phyloP scores from a whole-genome alignment of 1,284 basidiomycete species.

The Austroboletus olivaceoglutinosus region DNA sequence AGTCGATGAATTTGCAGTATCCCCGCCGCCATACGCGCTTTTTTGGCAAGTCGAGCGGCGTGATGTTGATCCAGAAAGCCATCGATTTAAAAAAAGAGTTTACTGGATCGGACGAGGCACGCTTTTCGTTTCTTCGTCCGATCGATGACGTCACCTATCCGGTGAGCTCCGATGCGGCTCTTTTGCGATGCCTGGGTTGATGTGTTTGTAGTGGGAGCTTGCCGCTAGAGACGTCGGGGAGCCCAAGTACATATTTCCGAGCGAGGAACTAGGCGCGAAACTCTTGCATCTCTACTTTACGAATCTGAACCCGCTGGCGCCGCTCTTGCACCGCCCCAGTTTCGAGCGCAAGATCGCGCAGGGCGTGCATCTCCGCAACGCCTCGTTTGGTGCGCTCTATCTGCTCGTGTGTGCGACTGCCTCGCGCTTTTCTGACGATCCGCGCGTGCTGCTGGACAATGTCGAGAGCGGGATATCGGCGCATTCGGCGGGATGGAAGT shows the following conservation, averaged over 20 bases:
- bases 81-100: constrained; percentile 64
- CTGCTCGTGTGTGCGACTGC: constrained; percentile 77
- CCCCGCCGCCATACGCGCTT: constrained; percentile 47
- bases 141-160: constrained; percentile 36
- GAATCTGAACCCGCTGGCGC: constrained; percentile 58
- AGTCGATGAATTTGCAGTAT: constrained; percentile 22
- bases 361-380: constrained; percentile 56
- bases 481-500: constrained; percentile 74
- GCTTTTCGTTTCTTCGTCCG: not conserved
- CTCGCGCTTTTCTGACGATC: constrained; percentile 65
- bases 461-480: constrained; percentile 27
- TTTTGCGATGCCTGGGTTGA: not conserved
- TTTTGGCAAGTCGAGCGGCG: constrained; percentile 71
- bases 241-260: constrained; percentile 48
- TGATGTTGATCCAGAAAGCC: constrained; percentile 63
- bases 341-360: constrained; percentile 65
- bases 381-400: constrained; percentile 65
- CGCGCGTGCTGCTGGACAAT: constrained; percentile 51
- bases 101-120: constrained; percentile 34
- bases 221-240: constrained; percentile 15
- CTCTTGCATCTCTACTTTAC: constrained; percentile 74
- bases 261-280: constrained; percentile 54
- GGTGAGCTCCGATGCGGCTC: constrained; percentile 31
- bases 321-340: constrained; percentile 76
- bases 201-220: constrained; percentile 42